Percentiles rank a stretch among this genome's conserved stretches.
phyloP scores from a whole-genome alignment of 257 asterid genomes.

The Apocynum venetum region DNA sequence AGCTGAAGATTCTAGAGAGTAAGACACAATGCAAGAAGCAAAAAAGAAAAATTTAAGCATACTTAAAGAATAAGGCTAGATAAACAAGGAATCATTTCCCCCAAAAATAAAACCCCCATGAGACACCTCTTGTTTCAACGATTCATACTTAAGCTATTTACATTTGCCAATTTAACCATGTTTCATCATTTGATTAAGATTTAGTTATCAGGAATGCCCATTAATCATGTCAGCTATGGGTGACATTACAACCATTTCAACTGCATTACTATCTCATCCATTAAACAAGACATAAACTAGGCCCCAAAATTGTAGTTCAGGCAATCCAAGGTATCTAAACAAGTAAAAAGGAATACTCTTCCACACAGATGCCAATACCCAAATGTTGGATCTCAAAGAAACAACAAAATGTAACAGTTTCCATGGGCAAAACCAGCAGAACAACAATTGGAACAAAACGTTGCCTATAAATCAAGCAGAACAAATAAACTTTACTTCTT shows the following conservation, averaged over 20 bases:
- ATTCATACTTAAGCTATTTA: neutral
- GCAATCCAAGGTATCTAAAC: neutral
- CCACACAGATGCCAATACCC: conserved; percentile 27
- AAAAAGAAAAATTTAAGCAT: neutral
- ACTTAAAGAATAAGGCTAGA: neutral
- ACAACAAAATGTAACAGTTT: conserved; percentile 8
- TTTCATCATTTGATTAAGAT: neutral
- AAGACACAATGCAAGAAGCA: neutral
- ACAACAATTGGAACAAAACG: conserved; percentile 1
- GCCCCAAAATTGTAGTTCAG: neutral
- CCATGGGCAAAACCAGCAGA: conserved; percentile 12
- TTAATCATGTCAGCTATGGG: neutral
- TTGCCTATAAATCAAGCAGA: conserved; percentile 13
- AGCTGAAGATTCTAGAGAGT: neutral
- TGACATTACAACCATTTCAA: neutral
- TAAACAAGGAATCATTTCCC: neutral
- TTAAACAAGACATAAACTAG: neutral
- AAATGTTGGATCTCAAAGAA: conserved; percentile 36
- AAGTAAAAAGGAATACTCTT: conserved; percentile 3
- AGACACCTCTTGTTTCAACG: neutral
- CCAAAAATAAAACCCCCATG: neutral
- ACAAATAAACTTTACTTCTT: conserved; percentile 18
- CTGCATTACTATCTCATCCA: neutral
- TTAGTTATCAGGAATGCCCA: neutral
- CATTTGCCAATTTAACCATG: neutral